Evolutionary conservation across 768 basidiomycete genomes (phyloP).

Genomic region (Glaciozyma martinii): DNA sequence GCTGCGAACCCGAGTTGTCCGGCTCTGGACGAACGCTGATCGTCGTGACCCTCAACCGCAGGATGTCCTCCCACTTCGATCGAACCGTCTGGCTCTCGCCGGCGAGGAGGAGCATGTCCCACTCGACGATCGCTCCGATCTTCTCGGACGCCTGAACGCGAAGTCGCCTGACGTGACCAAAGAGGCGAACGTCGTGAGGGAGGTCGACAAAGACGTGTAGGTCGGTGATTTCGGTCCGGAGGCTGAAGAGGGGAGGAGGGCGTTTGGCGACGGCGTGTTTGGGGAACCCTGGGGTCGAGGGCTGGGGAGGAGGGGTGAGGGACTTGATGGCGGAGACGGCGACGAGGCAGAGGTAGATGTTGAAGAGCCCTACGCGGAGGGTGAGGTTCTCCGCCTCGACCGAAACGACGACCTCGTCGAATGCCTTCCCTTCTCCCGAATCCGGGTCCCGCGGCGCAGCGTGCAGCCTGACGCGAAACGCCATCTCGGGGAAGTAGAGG

Average conservation of each 20-base stretch:
- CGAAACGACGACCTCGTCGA: constrained; percentile 14
- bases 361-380: constrained; percentile 45
- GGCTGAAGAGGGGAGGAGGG: constrained; percentile 9
- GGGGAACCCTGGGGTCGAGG: background rate
- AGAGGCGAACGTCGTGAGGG: constrained; percentile 41
- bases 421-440: background rate
- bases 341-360: constrained; percentile 52
- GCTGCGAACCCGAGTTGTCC: constrained; percentile 17
- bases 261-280: background rate
- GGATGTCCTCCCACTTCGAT: constrained; percentile 66
- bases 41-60: constrained; percentile 47
- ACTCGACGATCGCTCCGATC: constrained; percentile 41
- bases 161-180: constrained; percentile 30
- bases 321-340: constrained; percentile 26
- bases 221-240: constrained; percentile 9
- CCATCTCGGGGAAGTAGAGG: constrained; percentile 6
- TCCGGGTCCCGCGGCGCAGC: background rate
- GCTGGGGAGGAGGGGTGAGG: constrained; percentile 2
- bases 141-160: constrained; percentile 18
- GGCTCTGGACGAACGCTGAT: constrained; percentile 35
- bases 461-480: background rate
- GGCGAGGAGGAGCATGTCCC: constrained; percentile 45
- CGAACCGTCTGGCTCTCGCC: constrained; percentile 48
- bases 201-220: constrained; percentile 36
- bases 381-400: constrained; percentile 27